A percentile compares a stretch with the other conserved stretches of the same genome.
Evolutionary conservation across 2,329 filamentous ascomycete species (phyloP).

Genomic region (Colletotrichum brevisporum): DNA sequence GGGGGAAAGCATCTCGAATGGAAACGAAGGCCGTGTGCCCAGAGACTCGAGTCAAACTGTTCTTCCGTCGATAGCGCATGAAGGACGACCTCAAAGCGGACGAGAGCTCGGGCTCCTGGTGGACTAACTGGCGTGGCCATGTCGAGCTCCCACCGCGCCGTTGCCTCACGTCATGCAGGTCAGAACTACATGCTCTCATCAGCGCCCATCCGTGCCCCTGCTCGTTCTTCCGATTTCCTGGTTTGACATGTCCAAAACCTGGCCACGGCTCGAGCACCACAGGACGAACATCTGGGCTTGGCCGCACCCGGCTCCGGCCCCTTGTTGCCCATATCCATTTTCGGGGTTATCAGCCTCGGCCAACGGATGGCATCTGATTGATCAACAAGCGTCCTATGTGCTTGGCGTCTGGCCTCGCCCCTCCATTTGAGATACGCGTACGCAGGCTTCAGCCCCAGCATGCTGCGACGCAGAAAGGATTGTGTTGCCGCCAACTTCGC

Average conservation of each 20-base stretch:
- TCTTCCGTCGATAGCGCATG: conserved; percentile 11
- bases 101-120: conserved; percentile 1
- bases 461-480: conserved; percentile 5
- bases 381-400: neutral
- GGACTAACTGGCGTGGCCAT: neutral
- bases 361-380: conserved; percentile 14
- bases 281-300: conserved; percentile 21
- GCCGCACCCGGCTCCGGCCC: neutral
- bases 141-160: conserved; percentile 19
- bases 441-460: conserved; percentile 16
- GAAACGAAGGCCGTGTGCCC: conserved; percentile 10
- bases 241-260: conserved; percentile 19
- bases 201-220: conserved; percentile 19
- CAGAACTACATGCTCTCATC: conserved; percentile 34
- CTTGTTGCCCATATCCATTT: neutral
- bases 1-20: conserved; percentile 4
- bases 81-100: conserved; percentile 11
- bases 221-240: conserved; percentile 18
- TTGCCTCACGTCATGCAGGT: conserved; percentile 37
- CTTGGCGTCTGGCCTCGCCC: neutral
- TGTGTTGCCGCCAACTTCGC: neutral
- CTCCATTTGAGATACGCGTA: conserved; percentile 15
- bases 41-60: neutral
- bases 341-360: conserved; percentile 16
- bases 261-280: conserved; percentile 16